phyloP scores from a whole-genome alignment of 1,284 basidiomycete genomes.

The Trichosporon coremiiforme region DNA sequence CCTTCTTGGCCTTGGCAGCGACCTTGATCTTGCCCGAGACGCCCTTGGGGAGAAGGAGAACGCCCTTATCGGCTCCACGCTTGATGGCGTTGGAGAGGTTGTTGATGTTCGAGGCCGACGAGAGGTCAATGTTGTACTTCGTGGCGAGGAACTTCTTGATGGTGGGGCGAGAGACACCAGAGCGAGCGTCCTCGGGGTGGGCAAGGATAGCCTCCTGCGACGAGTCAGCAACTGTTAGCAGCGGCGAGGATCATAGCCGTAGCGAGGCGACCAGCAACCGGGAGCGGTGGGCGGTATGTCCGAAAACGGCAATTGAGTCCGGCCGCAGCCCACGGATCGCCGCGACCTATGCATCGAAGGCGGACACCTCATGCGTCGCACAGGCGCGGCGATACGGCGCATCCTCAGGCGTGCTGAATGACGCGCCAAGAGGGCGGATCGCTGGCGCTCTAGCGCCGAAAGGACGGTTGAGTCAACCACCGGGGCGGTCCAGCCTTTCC shows the following conservation, averaged over 20 bases:
- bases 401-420: neutral
- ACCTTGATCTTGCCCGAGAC: conserved; percentile 75
- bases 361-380: neutral
- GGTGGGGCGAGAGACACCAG: conserved; percentile 83
- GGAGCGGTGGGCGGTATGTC: conserved; percentile 29
- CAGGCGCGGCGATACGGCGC: neutral
- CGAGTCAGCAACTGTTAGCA: conserved; percentile 19
- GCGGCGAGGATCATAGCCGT: neutral
- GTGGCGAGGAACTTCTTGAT: conserved; percentile 90
- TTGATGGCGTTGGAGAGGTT: conserved; percentile 81
- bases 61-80: conserved; percentile 73
- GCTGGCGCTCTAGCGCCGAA: neutral
- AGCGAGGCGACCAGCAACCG: conserved; percentile 4
- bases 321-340: neutral
- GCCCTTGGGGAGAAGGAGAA: conserved; percentile 87
- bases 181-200: conserved; percentile 74
- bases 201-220: conserved; percentile 72
- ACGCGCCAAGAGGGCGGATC: neutral
- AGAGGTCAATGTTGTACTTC: conserved; percentile 75
- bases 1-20: conserved; percentile 59
- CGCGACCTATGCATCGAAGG: conserved; percentile 15
- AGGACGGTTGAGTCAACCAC: conserved; percentile 17
- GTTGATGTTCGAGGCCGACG: conserved; percentile 69
- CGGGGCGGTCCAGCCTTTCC: conserved; percentile 8
- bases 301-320: conserved; percentile 41